These are phyloP conservation scores for Venturia effusa DNA, from an alignment of 2,329 filamentous ascomycete genomes.

Conservation along the genomic window DNA sequence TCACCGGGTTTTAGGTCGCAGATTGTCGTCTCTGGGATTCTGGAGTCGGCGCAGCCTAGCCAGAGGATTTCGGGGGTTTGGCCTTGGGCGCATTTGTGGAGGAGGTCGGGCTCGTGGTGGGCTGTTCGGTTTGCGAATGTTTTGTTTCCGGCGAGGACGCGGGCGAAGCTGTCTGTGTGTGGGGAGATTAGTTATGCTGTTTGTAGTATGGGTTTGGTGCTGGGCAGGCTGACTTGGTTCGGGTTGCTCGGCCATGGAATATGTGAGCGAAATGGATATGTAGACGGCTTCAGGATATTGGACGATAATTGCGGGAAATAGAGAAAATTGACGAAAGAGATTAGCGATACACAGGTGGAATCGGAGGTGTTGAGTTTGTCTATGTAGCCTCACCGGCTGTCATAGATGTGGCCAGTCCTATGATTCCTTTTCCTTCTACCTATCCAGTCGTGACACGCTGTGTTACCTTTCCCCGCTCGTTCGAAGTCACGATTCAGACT, in stretches of 20 bases:
- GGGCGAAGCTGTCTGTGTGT: slow-evolving; percentile 43
- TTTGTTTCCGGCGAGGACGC: slow-evolving; percentile 57
- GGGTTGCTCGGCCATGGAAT: neutral
- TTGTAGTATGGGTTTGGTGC: neutral
- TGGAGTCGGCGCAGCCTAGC: slow-evolving; percentile 80
- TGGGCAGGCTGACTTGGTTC: neutral
- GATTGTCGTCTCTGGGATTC: slow-evolving; percentile 73
- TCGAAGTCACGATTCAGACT: neutral
- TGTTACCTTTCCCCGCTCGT: neutral
- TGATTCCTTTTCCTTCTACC: neutral
- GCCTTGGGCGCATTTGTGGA: slow-evolving; percentile 54
- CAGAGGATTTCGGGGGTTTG: slow-evolving; percentile 62
- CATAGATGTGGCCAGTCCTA: neutral
- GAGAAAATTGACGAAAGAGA: neutral
- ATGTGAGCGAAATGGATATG: neutral
- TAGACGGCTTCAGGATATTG: neutral
- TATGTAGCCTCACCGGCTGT: neutral
- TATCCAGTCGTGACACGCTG: neutral
- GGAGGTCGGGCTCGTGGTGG: slow-evolving; percentile 59
- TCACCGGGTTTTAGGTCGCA: slow-evolving; percentile 70
- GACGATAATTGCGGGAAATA: neutral
- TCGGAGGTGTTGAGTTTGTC: neutral
- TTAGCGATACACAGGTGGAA: neutral
- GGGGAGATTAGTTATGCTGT: neutral
- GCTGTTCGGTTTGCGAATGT: slow-evolving; percentile 57